Evolutionary conservation across 768 basidiomycete genomes (phyloP), one percentile per base, ranked within the genome.

Genomic region (Tulasnella sp.): DNA sequence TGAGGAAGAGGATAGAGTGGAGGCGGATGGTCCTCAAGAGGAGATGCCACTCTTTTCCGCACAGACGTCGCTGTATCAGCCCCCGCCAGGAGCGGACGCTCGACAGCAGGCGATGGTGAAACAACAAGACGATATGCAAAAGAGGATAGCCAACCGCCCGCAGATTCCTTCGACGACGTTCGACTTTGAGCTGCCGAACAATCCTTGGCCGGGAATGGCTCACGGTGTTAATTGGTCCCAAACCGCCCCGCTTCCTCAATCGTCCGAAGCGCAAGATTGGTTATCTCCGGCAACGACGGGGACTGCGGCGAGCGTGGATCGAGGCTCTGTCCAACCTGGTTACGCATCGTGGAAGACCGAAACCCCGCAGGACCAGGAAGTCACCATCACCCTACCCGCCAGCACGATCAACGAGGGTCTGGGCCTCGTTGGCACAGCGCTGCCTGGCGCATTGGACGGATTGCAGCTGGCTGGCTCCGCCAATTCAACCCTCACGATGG

Each of bases 141-240:
- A 24, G 24, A 52, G 52, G 52, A 52, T 52, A 24, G 52, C 62
- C 31, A 31, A 68, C 62, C 62, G 62, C 62, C 62, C 62, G 18
- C 62, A 52, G 8, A 52, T 52, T 10, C 52, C 52, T 21, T 52
- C 52, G 24, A 52, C 52, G 7, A 52, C 52, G 52, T 52, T 52
- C 52, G 52, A 52, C 52, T 52, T 52, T 24, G 52, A 52, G 52
- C 6, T 52, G 24, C 52, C 52, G 24, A 52, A 52, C 27, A 48
- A 48, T 38, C 75, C 52, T 18, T 75, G 75, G 75, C 44, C 44
- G 9, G 34, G 8, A 3, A 3, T 75, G 21, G 75, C 44, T 48
- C 44, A 42, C 3, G 75, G 75, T 16, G 75, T 75, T n/a, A 75
- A 75, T 56, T 36, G 62, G 62, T 68, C 75, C 31, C 34, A 75